Evolutionary conservation across 805 yeast genomes (phyloP), one percentile per base, ranked within the genome.

Genomic region (Yarrowia sp.): DNA sequence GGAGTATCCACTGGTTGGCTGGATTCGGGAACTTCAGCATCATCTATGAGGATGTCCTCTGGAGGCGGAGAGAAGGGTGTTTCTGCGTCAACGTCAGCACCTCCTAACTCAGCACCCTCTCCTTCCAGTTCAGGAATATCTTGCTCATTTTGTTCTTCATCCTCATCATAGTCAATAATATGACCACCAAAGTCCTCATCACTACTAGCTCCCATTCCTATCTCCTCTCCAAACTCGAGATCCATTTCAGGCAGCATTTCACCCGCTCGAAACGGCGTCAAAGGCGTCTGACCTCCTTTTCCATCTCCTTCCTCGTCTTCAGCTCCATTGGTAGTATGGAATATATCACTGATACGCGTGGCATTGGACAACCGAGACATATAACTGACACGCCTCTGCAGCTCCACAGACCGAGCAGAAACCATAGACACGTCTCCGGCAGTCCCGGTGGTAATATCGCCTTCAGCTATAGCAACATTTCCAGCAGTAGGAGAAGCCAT

Each of bases 221-320:
- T 58, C 14, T 33, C 64, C n/a, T 58, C 64, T 1, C 64, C 64
- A 58, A 43, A 58, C 42, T 58, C 64, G 9, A 58, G 19, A 17
- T 43, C 64, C 64, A 58, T 58, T 19, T 58, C 64, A 10, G 64
- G 64, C n/a, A 58, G 40, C 64, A 38, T 20, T 19, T 58, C 42
- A 0, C 50, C 64, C 1, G 12, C 9, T 4, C 14, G 17, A 15
- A n/a, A 39, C 1, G 61, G 61, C 9, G 61, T 55, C 61, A 55
- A 3, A 9, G 60, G 56, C 9, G 44, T 55, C 36, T 40, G 17
- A 1, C 60, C 44, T 14, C 58, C 43, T 4, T 56, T 17, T 20
- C n/a, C 33, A 20, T n/a, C 44, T 4, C 50, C n/a, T 30, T 33
- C 39, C 9, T 24, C 30, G 3, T 30, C 49, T 6, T 42, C 63